Evolutionary conservation across 257 asterid genomes (phyloP).

Genomic region (Capsicum pubescens): DNA sequence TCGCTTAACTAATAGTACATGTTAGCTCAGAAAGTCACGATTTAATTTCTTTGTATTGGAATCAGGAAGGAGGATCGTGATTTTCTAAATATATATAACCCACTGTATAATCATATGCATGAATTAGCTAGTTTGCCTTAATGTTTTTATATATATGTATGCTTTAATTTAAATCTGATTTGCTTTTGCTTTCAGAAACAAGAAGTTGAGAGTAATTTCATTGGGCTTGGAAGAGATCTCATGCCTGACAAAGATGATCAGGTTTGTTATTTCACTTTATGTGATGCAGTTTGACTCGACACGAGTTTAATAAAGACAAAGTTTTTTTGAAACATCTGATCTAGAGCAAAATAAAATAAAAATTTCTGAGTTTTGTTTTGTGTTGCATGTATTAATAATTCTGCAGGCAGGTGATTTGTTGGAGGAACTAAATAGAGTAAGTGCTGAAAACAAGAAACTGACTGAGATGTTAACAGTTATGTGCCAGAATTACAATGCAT

Average conservation of each 20-base stretch:
- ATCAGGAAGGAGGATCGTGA: too few relatives aligned
- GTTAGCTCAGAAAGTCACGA: too few relatives aligned
- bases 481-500: conserved; percentile 76
- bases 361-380: neutral
- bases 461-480: conserved; percentile 64
- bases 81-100: too few relatives aligned
- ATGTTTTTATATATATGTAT: neutral
- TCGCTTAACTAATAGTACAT: too few relatives aligned
- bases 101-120: neutral
- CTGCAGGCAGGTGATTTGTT: conserved; percentile 58
- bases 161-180: neutral
- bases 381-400: neutral
- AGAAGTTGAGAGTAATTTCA: conserved; percentile 57
- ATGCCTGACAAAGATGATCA: conserved; percentile 46
- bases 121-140: neutral
- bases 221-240: conserved; percentile 51
- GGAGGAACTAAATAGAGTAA: conserved; percentile 79
- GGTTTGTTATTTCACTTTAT: conserved; percentile 32
- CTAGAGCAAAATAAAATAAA: too few relatives aligned
- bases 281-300: too few relatives aligned
- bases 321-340: too few relatives aligned
- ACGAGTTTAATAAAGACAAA: too few relatives aligned
- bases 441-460: conserved; percentile 83
- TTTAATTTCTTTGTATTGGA: too few relatives aligned
- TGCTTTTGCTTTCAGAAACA: conserved; percentile 57